A percentile compares a stretch with the other conserved stretches of the same genome.
phyloP scores from a whole-genome alignment of 371 early-diverging fungal species.

The Mortierella sp. region DNA sequence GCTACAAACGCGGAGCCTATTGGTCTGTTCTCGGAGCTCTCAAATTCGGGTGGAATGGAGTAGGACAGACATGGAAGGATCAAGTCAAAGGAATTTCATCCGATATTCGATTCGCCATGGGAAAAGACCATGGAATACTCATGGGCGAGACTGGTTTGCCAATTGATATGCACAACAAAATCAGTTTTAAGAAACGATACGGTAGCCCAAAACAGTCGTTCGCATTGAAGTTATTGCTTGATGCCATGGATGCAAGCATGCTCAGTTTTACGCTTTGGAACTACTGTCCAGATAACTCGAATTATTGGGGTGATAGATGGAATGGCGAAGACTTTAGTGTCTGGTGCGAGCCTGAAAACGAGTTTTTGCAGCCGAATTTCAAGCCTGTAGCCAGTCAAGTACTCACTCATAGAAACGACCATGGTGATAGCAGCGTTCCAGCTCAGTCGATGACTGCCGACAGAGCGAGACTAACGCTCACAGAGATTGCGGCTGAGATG shows the following conservation, averaged over 20 bases:
- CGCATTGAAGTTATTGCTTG: slow-evolving; percentile 51
- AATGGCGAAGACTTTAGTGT: slow-evolving; percentile 87
- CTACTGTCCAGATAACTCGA: slow-evolving; percentile 83
- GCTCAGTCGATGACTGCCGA: neutral
- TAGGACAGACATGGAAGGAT: slow-evolving; percentile 61
- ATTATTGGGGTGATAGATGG: slow-evolving; percentile 87
- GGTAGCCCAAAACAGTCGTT: slow-evolving; percentile 49
- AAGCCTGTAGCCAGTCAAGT: neutral
- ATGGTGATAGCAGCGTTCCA: neutral
- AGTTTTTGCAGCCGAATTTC: slow-evolving; percentile 15
- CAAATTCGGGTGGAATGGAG: slow-evolving; percentile 36
- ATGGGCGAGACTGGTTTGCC: slow-evolving; percentile 85
- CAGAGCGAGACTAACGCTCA: slow-evolving; percentile 11
- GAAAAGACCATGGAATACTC: slow-evolving; percentile 49
- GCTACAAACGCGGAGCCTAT: slow-evolving; percentile 70
- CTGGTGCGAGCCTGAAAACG: slow-evolving; percentile 43
- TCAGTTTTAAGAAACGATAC: slow-evolving; percentile 44
- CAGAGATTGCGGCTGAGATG: slow-evolving; percentile 19
- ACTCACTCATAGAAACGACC: neutral
- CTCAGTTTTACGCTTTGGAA: slow-evolving; percentile 79
- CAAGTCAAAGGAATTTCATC: slow-evolving; percentile 66
- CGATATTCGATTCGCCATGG: slow-evolving; percentile 65
- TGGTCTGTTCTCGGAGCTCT: slow-evolving; percentile 46
- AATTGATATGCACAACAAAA: slow-evolving; percentile 70
- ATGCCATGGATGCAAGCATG: slow-evolving; percentile 69